A percentile compares a stretch with the other conserved stretches of the same genome.
These are phyloP conservation scores for Candolleomyces eurysporus DNA, from an alignment of 768 basidiomycete species.

Conservation along the genomic window DNA sequence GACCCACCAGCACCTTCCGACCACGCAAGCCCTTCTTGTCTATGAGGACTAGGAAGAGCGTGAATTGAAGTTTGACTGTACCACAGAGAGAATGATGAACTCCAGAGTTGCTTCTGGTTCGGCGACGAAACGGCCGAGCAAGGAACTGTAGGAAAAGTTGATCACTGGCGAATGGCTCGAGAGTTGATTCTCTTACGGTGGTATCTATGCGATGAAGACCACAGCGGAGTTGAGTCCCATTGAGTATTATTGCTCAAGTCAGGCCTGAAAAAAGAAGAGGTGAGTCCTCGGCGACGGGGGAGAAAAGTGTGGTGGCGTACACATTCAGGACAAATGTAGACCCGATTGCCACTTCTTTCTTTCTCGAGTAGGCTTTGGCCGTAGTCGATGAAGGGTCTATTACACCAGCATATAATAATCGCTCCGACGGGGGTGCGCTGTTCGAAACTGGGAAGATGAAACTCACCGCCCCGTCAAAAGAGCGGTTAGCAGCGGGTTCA, in stretches of 20 bases:
- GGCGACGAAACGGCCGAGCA: slow-evolving; percentile 55
- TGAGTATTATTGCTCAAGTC: slow-evolving; percentile 48
- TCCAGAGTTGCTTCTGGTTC: slow-evolving; percentile 55
- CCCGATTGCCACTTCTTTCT: slow-evolving; percentile 46
- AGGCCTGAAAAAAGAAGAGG: slow-evolving; percentile 35
- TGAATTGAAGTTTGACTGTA: slow-evolving; percentile 41
- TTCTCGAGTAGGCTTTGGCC: not conserved
- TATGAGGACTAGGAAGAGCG: slow-evolving; percentile 34
- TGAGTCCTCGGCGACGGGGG: slow-evolving; percentile 1
- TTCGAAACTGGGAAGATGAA: slow-evolving; percentile 2
- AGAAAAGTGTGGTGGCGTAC: slow-evolving; percentile 33
- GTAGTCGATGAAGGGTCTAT: slow-evolving; percentile 39
- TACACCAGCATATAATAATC: slow-evolving; percentile 19
- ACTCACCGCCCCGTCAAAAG: slow-evolving; percentile 3
- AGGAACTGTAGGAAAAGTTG: slow-evolving; percentile 46
- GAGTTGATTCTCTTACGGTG: slow-evolving; percentile 42
- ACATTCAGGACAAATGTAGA: slow-evolving; percentile 48
- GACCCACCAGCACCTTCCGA: not conserved
- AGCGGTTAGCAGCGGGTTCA: not conserved
- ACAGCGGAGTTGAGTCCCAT: slow-evolving; percentile 49
- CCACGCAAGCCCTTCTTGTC: slow-evolving; percentile 7
- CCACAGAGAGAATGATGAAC: slow-evolving; percentile 44
- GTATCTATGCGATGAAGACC: slow-evolving; percentile 42
- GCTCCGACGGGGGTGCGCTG: not conserved
- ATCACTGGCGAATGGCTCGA: not conserved